phyloP scores from a whole-genome alignment of 2,329 filamentous ascomycete species.

The Fusarium nygamai region DNA sequence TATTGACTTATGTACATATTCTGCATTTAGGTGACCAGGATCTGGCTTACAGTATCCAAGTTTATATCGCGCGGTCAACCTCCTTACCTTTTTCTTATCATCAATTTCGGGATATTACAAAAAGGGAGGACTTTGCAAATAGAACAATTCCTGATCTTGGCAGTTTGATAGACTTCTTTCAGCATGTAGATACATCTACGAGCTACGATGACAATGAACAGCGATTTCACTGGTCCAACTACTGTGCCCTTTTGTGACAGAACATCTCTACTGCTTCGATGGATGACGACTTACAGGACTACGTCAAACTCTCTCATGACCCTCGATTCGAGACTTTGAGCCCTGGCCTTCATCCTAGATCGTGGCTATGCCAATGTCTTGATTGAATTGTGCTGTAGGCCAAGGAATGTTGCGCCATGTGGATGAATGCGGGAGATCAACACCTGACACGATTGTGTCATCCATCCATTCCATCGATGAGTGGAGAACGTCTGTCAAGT shows the following conservation, averaged over 20 bases:
- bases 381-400: background rate
- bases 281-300: background rate
- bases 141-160: constrained; percentile 29
- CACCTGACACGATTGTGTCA: background rate
- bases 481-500: background rate
- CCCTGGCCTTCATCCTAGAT: background rate
- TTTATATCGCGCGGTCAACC: constrained; percentile 3
- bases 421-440: background rate
- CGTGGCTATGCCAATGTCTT: background rate
- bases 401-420: constrained; percentile 2
- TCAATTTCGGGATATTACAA: constrained; percentile 20
- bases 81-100: constrained; percentile 18
- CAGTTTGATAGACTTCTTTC: constrained; percentile 31
- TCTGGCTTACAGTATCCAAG: constrained; percentile 1
- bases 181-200: constrained; percentile 35
- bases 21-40: constrained; percentile 32
- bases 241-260: background rate
- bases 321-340: background rate
- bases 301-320: background rate
- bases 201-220: constrained; percentile 42
- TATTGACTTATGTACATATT: constrained; percentile 47
- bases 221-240: constrained; percentile 22
- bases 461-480: background rate
- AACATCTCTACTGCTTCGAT: background rate
- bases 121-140: constrained; percentile 24